Evolutionary conservation across 441 rosid genomes (phyloP), one percentile per base, ranked within the genome.

Genomic region (Kokia cookei): DNA sequence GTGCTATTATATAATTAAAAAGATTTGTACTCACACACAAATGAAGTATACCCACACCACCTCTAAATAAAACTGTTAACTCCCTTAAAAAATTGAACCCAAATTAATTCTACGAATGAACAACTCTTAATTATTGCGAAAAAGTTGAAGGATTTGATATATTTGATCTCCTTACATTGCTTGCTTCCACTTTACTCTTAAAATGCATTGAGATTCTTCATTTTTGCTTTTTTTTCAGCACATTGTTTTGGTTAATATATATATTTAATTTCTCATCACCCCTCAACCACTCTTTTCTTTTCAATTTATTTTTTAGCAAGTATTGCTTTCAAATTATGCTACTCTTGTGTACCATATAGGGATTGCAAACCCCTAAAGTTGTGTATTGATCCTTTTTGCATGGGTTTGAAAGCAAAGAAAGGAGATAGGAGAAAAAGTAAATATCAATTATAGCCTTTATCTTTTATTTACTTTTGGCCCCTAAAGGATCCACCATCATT

Each of bases 401-500:
- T 26, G 29, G 1, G 70, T 17, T 71, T 72, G 69, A 14, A n/a
- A 57, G 27, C 37, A 13, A 19, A 35, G 32, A 50, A 63, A 47
- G 57, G 57, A 64, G 32, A 24, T 19, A 42, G 50, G n/a, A 6
- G 13, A 50, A 64, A 64, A 64, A 64, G 51, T 9, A 40, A 19
- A 32, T 57, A 42, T 22, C 62, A 72, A 60, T 61, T 29, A 69
- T 19, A 63, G 73, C n/a, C 54, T 9, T 63, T 48, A n/a, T 37
- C 14, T 17, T 63, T 63, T 0, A n/a, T 29, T 37, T 63, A 12
- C 53, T 37, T 61, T 35, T 62, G 40, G 2, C 3, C 24, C 69
- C 69, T 29, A 40, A 73, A 71, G 79, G 75, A 81, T 55, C 77
- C 79, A 67, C 64, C 84, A 37, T 48, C 59, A 78, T 9, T 17